Evolutionary conservation across 345 rosid genomes (phyloP).

Genomic region (Geranium brycei): DNA sequence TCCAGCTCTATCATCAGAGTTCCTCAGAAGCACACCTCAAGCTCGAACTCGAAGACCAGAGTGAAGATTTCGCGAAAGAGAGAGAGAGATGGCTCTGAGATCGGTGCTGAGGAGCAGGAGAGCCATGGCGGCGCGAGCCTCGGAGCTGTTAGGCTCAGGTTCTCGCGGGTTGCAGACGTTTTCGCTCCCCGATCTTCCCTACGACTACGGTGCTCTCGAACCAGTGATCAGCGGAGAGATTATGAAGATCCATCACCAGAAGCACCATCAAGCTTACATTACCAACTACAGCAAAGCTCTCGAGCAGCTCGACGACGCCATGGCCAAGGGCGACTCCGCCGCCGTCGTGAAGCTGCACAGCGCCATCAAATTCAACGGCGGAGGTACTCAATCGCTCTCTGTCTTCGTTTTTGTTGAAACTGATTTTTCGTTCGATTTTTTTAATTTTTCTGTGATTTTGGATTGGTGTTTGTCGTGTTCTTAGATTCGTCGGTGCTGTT

Average conservation of each 20-base stretch:
- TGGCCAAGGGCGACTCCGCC: constrained; percentile 52
- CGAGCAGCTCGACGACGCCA: constrained; percentile 63
- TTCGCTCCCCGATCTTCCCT: constrained; percentile 82
- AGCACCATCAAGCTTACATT: constrained; percentile 85
- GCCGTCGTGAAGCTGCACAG: constrained; percentile 62
- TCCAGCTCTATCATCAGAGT: too few species aligned
- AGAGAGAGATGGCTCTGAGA: constrained; percentile 52
- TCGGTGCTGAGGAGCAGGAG: constrained; percentile 20
- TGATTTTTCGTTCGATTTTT: background rate
- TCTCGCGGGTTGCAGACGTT: constrained; percentile 45
- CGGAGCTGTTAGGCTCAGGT: background rate
- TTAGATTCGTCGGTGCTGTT: too few species aligned
- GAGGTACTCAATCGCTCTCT: constrained; percentile 34
- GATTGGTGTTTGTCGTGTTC: background rate
- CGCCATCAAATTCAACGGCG: constrained; percentile 94
- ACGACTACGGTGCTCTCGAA: constrained; percentile 79
- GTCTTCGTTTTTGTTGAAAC: background rate
- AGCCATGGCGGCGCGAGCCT: constrained; percentile 17
- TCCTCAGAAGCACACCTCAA: too few species aligned
- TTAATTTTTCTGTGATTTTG: too few species aligned
- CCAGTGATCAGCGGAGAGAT: constrained; percentile 89
- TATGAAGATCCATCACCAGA: constrained; percentile 95
- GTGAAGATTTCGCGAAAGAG: too few species aligned
- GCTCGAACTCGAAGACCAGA: too few species aligned
- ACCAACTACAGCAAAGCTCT: constrained; percentile 82